A percentile compares a stretch with the other conserved stretches of the same genome.
phyloP scores from a whole-genome alignment of 2,329 filamentous ascomycete species.

The Penicillium corylophilum region DNA sequence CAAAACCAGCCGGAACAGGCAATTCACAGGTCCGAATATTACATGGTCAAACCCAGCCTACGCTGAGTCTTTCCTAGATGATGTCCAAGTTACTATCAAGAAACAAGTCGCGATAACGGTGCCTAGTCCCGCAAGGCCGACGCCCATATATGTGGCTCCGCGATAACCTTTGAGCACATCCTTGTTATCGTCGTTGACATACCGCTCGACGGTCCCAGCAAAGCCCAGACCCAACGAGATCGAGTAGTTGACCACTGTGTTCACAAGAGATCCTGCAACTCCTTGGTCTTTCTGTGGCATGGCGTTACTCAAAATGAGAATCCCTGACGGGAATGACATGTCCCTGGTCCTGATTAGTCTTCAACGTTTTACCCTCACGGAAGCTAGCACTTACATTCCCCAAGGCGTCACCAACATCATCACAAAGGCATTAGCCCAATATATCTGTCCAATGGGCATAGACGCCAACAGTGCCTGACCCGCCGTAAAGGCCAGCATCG shows the following conservation, averaged over 20 bases:
- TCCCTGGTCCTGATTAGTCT: constrained; percentile 51
- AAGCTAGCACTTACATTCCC: constrained; percentile 25
- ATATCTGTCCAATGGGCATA: constrained; percentile 40
- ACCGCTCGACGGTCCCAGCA: constrained; percentile 62
- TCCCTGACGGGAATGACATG: constrained; percentile 64
- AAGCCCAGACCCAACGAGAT: constrained; percentile 67
- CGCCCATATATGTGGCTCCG: constrained; percentile 42
- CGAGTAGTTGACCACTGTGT: constrained; percentile 67
- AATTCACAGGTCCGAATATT: too few relatives aligned
- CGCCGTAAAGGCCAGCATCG: constrained; percentile 31
- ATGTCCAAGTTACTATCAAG: constrained; percentile 12
- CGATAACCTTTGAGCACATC: constrained; percentile 42
- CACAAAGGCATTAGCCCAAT: constrained; percentile 43
- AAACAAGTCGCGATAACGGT: constrained; percentile 19
- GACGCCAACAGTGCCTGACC: constrained; percentile 44
- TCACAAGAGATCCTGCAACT: constrained; percentile 57
- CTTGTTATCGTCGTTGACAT: constrained; percentile 42
- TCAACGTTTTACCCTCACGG: not conserved
- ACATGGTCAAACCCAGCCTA: not conserved
- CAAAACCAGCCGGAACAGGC: not conserved
- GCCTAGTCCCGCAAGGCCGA: constrained; percentile 30
- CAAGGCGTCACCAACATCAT: constrained; percentile 30
- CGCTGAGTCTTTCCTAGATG: constrained; percentile 2
- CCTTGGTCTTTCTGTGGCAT: constrained; percentile 51
- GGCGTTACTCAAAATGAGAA: constrained; percentile 59